phyloP scores from a whole-genome alignment of 2,329 filamentous ascomycete species.

The Paecilomyces formosus region DNA sequence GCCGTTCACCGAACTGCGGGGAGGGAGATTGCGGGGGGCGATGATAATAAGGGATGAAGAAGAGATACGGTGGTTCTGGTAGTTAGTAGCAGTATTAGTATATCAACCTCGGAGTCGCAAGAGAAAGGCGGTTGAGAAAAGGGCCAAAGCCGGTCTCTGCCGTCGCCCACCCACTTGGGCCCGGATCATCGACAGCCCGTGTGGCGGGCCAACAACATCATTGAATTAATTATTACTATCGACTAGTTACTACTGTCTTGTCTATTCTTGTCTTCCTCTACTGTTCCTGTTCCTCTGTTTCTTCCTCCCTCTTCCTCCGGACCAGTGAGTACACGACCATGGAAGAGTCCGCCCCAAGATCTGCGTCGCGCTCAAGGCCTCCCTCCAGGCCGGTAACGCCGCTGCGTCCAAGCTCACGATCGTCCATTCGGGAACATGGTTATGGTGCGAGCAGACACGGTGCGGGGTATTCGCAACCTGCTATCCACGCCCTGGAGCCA shows the following conservation, averaged over 20 bases:
- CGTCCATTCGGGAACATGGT: constrained; percentile 71
- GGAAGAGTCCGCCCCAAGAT: constrained; percentile 32
- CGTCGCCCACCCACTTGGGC: not conserved
- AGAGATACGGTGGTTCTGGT: too few species aligned
- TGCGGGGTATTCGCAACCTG: constrained; percentile 46
- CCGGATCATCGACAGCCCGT: not conserved
- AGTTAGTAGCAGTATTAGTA: too few species aligned
- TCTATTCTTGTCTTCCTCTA: not conserved
- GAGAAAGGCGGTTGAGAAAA: not conserved
- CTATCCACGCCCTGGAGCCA: constrained; percentile 73
- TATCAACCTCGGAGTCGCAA: too few species aligned
- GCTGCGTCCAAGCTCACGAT: constrained; percentile 80
- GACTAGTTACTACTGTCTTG: too few species aligned
- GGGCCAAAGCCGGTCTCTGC: not conserved
- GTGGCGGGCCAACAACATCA: not conserved
- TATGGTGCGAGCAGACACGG: constrained; percentile 32
- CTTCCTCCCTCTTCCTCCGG: not conserved
- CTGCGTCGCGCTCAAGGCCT: constrained; percentile 54
- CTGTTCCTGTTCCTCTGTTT: not conserved
- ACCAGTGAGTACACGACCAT: constrained; percentile 11
- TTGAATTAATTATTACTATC: too few species aligned
- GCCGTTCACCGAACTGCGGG: not conserved
- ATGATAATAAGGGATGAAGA: not conserved
- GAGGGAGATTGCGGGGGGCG: not conserved
- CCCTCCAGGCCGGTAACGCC: constrained; percentile 82